A percentile compares a stretch with the other conserved stretches of the same genome.
Conservation (phyloP, 331 rosid species). For the Telfairia occidentalis region DNA sequence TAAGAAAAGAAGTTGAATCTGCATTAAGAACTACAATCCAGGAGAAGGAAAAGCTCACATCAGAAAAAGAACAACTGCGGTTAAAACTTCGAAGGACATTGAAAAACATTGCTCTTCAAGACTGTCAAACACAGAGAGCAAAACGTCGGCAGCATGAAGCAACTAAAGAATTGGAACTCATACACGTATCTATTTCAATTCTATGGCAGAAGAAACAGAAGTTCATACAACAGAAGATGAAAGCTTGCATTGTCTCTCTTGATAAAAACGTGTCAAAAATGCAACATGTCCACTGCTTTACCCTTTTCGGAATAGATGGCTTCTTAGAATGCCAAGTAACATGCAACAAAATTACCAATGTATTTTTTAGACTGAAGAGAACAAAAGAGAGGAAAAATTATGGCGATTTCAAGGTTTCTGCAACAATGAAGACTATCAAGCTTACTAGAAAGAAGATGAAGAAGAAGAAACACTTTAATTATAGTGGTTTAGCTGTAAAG, state of each 20-base stretch:
- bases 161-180: conserved; percentile 40
- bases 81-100: conserved; percentile 37
- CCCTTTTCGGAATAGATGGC: too few species aligned
- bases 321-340: too few species aligned
- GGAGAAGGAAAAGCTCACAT: conserved; percentile 49
- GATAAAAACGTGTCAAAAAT: too few species aligned
- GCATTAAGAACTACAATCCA: conserved; percentile 31
- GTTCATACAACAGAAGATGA: conserved; percentile 58
- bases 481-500: too few species aligned
- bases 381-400: too few species aligned
- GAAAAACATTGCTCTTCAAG: conserved; percentile 61
- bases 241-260: conserved; percentile 77
- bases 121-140: conserved; percentile 49
- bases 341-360: too few species aligned
- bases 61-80: conserved; percentile 38
- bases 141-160: conserved; percentile 52
- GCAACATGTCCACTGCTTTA: too few species aligned
- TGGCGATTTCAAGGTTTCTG: too few species aligned
- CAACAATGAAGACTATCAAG: too few species aligned
- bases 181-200: conserved; percentile 62
- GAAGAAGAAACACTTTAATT: too few species aligned
- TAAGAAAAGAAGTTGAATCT: conserved; percentile 45
- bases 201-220: conserved; percentile 56
- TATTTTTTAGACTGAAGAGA: too few species aligned
- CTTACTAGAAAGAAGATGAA: too few species aligned